phyloP scores from a whole-genome alignment of 805 yeast genomes.

The Komagataella pastoris region DNA sequence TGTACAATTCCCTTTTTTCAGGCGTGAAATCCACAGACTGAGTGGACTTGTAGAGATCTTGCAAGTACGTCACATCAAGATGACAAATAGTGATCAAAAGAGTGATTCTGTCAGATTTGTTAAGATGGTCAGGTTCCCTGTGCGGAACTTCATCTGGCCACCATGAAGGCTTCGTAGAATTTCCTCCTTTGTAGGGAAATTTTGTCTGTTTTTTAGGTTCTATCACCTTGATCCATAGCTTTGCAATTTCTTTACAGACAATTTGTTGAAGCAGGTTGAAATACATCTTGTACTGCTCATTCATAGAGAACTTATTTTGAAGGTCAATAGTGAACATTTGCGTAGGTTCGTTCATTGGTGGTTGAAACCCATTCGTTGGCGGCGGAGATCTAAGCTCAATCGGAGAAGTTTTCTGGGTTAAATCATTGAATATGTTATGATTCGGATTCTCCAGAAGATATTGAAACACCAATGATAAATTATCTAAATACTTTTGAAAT shows the following conservation, averaged over 20 bases:
- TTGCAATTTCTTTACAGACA: slow-evolving; percentile 48
- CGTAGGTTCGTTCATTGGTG: neutral
- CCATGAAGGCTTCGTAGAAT: slow-evolving; percentile 44
- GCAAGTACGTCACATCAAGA: neutral
- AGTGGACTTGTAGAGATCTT: neutral
- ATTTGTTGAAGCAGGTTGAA: slow-evolving; percentile 32
- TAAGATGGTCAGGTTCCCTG: slow-evolving; percentile 63
- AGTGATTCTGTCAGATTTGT: slow-evolving; percentile 38
- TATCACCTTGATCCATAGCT: slow-evolving; percentile 49
- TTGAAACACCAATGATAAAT: neutral
- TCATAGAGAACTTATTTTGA: neutral
- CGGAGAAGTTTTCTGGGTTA: neutral
- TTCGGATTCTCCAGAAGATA: neutral
- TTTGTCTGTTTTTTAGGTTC: slow-evolving; percentile 57
- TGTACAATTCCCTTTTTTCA: neutral
- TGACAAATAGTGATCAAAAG: slow-evolving; percentile 27
- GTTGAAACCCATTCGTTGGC: neutral
- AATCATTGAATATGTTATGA: neutral
- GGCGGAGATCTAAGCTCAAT: neutral
- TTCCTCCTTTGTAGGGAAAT: slow-evolving; percentile 47
- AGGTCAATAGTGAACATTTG: neutral
- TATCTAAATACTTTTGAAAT: neutral
- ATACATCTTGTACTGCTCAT: slow-evolving; percentile 5
- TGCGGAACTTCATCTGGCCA: slow-evolving; percentile 55
- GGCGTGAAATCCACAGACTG: neutral